Conservation (phyloP, 768 basidiomycete species). For the Cystobasidiopsis lactophilus region DNA sequence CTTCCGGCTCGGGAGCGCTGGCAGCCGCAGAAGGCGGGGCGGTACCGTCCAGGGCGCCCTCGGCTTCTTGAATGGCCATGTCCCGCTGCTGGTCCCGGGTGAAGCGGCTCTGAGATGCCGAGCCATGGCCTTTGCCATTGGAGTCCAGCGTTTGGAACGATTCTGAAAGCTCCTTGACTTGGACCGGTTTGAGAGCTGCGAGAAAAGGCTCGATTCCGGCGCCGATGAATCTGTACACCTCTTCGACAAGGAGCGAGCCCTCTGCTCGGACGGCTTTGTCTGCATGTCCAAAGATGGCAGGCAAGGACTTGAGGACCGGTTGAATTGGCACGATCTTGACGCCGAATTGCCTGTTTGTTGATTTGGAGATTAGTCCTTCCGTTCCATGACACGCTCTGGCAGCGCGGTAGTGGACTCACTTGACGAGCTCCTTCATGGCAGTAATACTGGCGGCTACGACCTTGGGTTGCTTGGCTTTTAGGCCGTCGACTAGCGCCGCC, state of each 20-base stretch:
- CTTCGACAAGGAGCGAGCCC: slow-evolving; percentile 51
- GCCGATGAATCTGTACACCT: slow-evolving; percentile 70
- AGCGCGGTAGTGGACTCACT: slow-evolving; percentile 32
- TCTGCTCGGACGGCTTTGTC: slow-evolving; percentile 92
- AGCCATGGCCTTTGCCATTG: slow-evolving; percentile 64
- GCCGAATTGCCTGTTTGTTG: slow-evolving; percentile 64
- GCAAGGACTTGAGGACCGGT: slow-evolving; percentile 60
- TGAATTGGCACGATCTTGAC: slow-evolving; percentile 47
- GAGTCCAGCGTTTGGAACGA: slow-evolving; percentile 57
- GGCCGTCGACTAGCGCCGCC: slow-evolving; percentile 60
- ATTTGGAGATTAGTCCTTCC: not conserved
- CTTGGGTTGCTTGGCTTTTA: slow-evolving; percentile 86
- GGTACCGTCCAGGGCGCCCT: slow-evolving; percentile 12
- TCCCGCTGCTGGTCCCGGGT: slow-evolving; percentile 60
- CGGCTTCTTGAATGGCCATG: slow-evolving; percentile 24
- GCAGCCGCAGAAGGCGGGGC: slow-evolving; percentile 19
- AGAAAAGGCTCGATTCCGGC: slow-evolving; percentile 61
- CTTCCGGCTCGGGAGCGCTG: slow-evolving; percentile 30
- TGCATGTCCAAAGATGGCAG: slow-evolving; percentile 81
- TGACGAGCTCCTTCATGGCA: slow-evolving; percentile 60
- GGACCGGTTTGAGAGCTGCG: slow-evolving; percentile 80
- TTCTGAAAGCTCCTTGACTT: slow-evolving; percentile 85
- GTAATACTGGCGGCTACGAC: slow-evolving; percentile 55
- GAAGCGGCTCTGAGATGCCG: slow-evolving; percentile 50
- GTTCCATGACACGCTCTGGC: too few species aligned